Evolutionary conservation across 306 rosid genomes (phyloP), one percentile per base, ranked within the genome.

Genomic region (Ormosia semicastrata): DNA sequence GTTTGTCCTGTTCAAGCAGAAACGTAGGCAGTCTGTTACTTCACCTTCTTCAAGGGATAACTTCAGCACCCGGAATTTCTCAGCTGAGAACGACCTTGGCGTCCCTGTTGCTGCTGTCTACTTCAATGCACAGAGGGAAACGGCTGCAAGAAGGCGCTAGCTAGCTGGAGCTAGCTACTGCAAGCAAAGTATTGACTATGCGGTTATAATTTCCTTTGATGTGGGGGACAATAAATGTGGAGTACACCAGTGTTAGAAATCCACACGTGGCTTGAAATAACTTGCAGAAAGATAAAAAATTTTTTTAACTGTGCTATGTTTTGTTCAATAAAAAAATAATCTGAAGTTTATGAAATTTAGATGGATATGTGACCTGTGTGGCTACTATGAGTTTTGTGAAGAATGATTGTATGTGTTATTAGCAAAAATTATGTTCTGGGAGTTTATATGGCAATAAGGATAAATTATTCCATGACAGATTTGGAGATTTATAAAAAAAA

Each of bases 61-160:
- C 80, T 95, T 95, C 89, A 90, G 54, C 83, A 87, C 98, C 7
- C 78, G 94, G 4, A 75, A 15, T 24, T 95, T 95, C 34, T 89
- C 95, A 0, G 89, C 80, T 9, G 85, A 86, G 71, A 89, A 90
- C 50, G 89, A 90, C 66, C 91, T 95, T 14, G 92, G 89, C 30
- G 89, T 81, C 36, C 99, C 99, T 47, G 99, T 95, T 41, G 99
- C 98, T 78, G 98, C 92, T 57, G 92, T 92, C 8, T 95, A 87
- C 82, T 95, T 93, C 91, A 91, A 95, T 75, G 93, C 94, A 0
- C 94, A 92, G 76, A 83, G 98, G 53, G 92, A 87, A 83, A 90
- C 95, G 0, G 98, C 97, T 8, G 81, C 94, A 3, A 89, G 97
- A 83, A 90, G 87, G 46, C 97, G 91, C 85, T 73, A 30, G 33